Percentiles rank a stretch among this genome's conserved stretches.
phyloP scores from a whole-genome alignment of 352 stramenopile genomes.

The Phytophthora melonis region DNA sequence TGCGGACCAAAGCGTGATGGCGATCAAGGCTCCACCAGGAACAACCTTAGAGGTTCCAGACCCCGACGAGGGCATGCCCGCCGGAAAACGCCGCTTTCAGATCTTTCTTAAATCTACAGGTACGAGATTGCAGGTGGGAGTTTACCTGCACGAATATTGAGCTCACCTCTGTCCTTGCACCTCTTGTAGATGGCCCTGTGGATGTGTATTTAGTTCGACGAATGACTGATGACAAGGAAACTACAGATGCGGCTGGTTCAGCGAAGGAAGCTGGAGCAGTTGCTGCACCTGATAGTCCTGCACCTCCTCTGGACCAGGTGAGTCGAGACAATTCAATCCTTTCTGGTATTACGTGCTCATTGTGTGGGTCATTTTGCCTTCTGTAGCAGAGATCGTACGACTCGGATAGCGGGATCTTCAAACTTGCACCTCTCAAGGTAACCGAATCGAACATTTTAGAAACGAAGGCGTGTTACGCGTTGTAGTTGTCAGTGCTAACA shows the following conservation, averaged over 20 bases:
- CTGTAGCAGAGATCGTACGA: conserved; percentile 80
- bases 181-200: conserved; percentile 76
- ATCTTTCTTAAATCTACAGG: conserved; percentile 94
- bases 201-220: conserved; percentile 92
- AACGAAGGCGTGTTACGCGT: neutral
- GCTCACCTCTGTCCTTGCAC: neutral
- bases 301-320: conserved; percentile 69
- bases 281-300: conserved; percentile 44
- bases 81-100: conserved; percentile 91
- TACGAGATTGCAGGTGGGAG: conserved; percentile 26
- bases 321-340: conserved; percentile 3
- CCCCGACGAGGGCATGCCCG: conserved; percentile 94
- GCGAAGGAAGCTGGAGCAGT: conserved; percentile 26
- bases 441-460: conserved; percentile 1
- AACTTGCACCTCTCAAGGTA: conserved; percentile 88
- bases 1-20: conserved; percentile 92
- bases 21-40: conserved; percentile 93
- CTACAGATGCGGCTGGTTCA: conserved; percentile 25
- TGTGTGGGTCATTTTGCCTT: conserved; percentile 12
- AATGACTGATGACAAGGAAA: conserved; percentile 56
- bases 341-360: neutral
- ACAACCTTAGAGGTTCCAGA: conserved; percentile 96
- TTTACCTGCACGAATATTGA: neutral
- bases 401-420: conserved; percentile 86
- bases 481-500: conserved; percentile 14